A percentile compares a stretch with the other conserved stretches of the same genome.
phyloP scores from a whole-genome alignment of 352 stramenopile genomes.

The Hyaloperonospora brassicae region DNA sequence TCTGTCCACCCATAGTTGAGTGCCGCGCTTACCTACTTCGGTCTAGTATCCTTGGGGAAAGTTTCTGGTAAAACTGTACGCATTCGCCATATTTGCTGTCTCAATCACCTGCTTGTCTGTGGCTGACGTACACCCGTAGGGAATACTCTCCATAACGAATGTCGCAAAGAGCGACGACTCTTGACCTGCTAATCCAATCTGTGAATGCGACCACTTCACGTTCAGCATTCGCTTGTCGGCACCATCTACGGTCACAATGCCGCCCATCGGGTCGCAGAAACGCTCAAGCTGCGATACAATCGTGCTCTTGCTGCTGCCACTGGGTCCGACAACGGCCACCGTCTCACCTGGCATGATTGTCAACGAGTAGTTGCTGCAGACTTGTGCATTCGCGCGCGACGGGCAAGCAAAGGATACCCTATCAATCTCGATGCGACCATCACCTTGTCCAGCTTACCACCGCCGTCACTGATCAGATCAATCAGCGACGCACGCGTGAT shows the following conservation, averaged over 20 bases:
- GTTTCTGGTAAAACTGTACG: constrained; percentile 83
- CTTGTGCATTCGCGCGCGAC: constrained; percentile 43
- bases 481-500: constrained; percentile 57
- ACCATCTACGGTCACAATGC: constrained; percentile 35
- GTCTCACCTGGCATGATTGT: constrained; percentile 57
- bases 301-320: constrained; percentile 83
- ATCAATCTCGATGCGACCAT: constrained; percentile 59
- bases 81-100: constrained; percentile 77
- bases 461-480: constrained; percentile 33
- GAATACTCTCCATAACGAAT: constrained; percentile 49
- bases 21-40: constrained; percentile 81
- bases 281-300: constrained; percentile 88
- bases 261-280: constrained; percentile 86
- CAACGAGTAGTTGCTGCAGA: constrained; percentile 53
- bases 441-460: constrained; percentile 33
- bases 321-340: constrained; percentile 51
- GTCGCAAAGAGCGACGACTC: constrained; percentile 72
- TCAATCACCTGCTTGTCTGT: constrained; percentile 74
- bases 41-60: constrained; percentile 66
- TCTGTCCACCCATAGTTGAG: constrained; percentile 91
- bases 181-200: constrained; percentile 72
- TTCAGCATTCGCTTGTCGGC: constrained; percentile 65
- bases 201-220: constrained; percentile 35
- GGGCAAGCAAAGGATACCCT: constrained; percentile 76
- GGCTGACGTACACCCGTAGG: constrained; percentile 31